A percentile compares a stretch with the other conserved stretches of the same genome.
Evolutionary conservation across 2,329 filamentous ascomycete genomes (phyloP).

Genomic region (Colletotrichum melonis): DNA sequence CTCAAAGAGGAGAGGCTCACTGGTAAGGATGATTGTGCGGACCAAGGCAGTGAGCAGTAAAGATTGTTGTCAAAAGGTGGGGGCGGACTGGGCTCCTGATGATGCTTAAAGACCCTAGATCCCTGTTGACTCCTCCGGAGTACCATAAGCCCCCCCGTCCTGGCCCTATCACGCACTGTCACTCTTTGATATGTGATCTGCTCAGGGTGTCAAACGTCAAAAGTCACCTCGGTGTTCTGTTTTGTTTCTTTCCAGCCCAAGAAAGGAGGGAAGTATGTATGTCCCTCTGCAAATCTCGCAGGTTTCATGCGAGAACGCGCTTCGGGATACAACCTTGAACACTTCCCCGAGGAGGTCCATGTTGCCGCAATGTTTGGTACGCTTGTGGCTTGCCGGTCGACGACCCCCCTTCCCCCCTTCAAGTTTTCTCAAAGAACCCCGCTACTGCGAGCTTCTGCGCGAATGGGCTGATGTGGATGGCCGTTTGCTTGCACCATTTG

Average conservation of each 20-base stretch:
- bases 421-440: not conserved
- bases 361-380: not conserved
- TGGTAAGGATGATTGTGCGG: not conserved
- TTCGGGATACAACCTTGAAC: not conserved
- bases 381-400: no score
- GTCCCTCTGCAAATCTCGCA: not conserved
- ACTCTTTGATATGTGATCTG: slow-evolving; percentile 3
- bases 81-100: not conserved
- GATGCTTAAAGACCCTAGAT: slow-evolving; percentile 13
- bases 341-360: not conserved
- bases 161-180: slow-evolving; percentile 14
- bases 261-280: not conserved
- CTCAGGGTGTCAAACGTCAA: not conserved
- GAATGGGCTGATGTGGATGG: slow-evolving; percentile 17
- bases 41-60: not conserved
- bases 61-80: slow-evolving; percentile 15
- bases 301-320: not conserved
- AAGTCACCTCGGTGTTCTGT: not conserved
- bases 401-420: not conserved
- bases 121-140: slow-evolving; percentile 21
- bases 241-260: not conserved
- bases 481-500: slow-evolving; percentile 2
- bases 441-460: slow-evolving; percentile 19
- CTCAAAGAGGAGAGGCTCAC: not conserved
- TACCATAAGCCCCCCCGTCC: slow-evolving; percentile 2